Percentiles rank a stretch among this genome's conserved stretches.
These are phyloP conservation scores for button mushroom (Agaricus bisporus) DNA, from an alignment of 768 basidiomycete genomes.

Conservation along the genomic window DNA sequence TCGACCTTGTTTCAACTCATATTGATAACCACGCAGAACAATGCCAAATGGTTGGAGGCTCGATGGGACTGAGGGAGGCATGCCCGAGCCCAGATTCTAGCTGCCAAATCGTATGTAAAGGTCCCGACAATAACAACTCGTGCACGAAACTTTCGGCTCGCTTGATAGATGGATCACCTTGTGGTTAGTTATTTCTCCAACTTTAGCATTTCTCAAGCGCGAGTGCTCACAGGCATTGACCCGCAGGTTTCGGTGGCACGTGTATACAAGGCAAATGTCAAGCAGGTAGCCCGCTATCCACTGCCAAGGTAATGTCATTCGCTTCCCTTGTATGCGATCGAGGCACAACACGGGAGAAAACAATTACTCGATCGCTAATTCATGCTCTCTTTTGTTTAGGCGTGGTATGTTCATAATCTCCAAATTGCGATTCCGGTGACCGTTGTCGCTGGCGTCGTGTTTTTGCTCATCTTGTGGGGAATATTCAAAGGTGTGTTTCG, in stretches of 20 bases:
- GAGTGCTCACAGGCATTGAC: neutral
- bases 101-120: constrained; percentile 78
- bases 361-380: neutral
- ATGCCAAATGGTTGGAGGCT: constrained; percentile 67
- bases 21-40: constrained; percentile 40
- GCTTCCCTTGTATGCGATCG: constrained; percentile 2
- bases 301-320: constrained; percentile 45
- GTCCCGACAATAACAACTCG: constrained; percentile 50
- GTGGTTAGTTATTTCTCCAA: constrained; percentile 43
- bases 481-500: constrained; percentile 35
- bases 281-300: constrained; percentile 49
- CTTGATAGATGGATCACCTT: constrained; percentile 79
- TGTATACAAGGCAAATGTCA: constrained; percentile 61
- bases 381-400: constrained; percentile 26
- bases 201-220: neutral
- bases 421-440: constrained; percentile 79
- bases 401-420: constrained; percentile 73
- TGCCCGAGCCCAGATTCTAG: constrained; percentile 62
- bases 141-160: constrained; percentile 68
- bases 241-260: constrained; percentile 61
- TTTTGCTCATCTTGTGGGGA: constrained; percentile 50
- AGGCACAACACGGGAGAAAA: constrained; percentile 5
- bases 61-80: constrained; percentile 60
- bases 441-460: constrained; percentile 59
- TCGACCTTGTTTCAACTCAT: constrained; percentile 13